Evolutionary conservation across 208 protist genomes (phyloP), one percentile per base, ranked within the genome.

Genomic region (Leishmania amazonensis): DNA sequence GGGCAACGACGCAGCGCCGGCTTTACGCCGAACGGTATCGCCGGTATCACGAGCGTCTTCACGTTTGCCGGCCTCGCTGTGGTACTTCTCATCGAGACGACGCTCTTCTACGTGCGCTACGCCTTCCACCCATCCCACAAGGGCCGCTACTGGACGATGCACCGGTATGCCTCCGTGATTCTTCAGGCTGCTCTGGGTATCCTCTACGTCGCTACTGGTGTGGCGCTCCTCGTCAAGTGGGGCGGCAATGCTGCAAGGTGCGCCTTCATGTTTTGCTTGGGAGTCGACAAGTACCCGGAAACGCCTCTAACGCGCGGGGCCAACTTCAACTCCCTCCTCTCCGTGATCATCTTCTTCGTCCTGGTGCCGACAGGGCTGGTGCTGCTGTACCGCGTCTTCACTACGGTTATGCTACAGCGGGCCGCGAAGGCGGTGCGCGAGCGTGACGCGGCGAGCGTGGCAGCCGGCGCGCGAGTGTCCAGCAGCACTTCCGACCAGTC

Each of bases 201-300:
- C 68, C n/a, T 77, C 58, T 86, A 79, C 67, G 73, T 85, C 24
- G 35, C 75, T 1, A 72, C 51, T 24, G 80, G 75, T 31, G 80
- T 85, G 21, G 24, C 73, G 35, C 53, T 65, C 35, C 57, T 85
- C 17, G 40, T 72, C n/a, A 31, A 21, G 67, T 87, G 84, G 84
- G 75, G 65, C 7, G 31, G 40, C 31, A 8, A 58, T 21, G 1
- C 75, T 19, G 47, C 58, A 60, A 35, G 28, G 53, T 87, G 84
- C 60, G 75, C 31, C 57, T 73, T 76, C 35, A n/a, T 87, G 5
- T 81, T 87, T 60, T 87, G 84, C 67, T n/a, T 83, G 17, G 75
- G 80, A 1, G n/a, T 65, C 15, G 51, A 84, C 40, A 70, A 68
- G 24, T 74, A 85, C 28, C 75, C 74, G 2, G 38, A 11, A 7